Percentiles rank a stretch among this genome's conserved stretches.
Conservation (phyloP, 306 rosid genomes). For the Chamaecrista fasciculata region DNA sequence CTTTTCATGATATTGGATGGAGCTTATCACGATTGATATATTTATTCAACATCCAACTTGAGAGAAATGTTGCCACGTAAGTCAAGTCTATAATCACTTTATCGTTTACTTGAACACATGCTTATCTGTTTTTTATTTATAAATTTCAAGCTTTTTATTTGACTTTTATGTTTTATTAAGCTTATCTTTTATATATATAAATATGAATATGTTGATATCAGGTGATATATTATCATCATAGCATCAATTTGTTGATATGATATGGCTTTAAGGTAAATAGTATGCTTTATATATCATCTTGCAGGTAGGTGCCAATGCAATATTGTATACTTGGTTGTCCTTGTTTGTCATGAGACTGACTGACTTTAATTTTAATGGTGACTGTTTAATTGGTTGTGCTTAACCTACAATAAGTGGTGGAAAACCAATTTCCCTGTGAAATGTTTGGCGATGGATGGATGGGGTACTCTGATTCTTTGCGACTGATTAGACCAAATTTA, state of each 20-base stretch:
- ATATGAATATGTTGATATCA: neutral
- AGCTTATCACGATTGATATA: conserved; percentile 68
- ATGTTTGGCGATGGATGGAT: neutral
- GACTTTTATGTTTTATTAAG: neutral
- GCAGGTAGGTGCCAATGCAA: conserved; percentile 3
- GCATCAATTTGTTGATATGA: conserved; percentile 16
- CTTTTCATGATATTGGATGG: conserved; percentile 68
- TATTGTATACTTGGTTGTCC: neutral
- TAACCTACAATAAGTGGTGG: conserved; percentile 2
- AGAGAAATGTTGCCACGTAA: conserved; percentile 95
- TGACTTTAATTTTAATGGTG: neutral
- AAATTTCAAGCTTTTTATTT: conserved; percentile 14
- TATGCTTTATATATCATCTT: conserved; percentile 14
- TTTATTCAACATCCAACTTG: conserved; percentile 80
- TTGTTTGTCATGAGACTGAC: neutral
- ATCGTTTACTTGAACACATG: conserved; percentile 16
- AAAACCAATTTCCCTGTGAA: neutral
- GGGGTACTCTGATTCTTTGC: neutral
- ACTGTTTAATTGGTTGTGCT: conserved; percentile 15
- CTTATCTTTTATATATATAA: neutral
- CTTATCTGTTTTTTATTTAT: conserved; percentile 11
- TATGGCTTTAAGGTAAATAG: conserved; percentile 9
- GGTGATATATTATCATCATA: neutral
- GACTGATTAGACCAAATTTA: neutral
- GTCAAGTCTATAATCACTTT: conserved; percentile 36